phyloP scores from a whole-genome alignment of 2,329 filamentous ascomycete species.

The Xylaria arbuscula region DNA sequence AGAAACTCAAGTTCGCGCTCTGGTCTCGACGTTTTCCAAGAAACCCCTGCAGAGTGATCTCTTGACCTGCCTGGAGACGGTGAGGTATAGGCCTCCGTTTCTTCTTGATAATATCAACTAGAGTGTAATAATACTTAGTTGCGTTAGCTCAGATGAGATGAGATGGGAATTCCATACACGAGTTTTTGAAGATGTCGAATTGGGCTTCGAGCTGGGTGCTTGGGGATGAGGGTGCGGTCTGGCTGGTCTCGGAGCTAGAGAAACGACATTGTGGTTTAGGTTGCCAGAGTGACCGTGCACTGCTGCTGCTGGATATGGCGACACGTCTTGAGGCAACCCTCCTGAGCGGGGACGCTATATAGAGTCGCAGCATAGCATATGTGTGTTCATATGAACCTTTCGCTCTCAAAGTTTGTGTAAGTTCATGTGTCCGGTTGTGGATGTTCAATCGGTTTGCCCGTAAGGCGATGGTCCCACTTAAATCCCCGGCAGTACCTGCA shows the following conservation, averaged over 20 bases:
- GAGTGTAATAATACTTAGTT: constrained; percentile 10
- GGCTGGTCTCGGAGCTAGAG: constrained; percentile 10
- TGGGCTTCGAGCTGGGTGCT: not conserved
- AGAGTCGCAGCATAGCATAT: constrained; percentile 2
- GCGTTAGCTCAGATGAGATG: not conserved
- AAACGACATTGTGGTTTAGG: constrained; percentile 11
- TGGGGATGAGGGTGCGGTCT: not conserved
- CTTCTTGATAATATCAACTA: constrained; percentile 16
- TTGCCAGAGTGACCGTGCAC: not conserved
- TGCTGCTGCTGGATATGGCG: not conserved
- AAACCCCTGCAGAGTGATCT: constrained; percentile 74
- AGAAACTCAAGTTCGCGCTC: constrained; percentile 77
- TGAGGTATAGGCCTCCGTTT: not conserved
- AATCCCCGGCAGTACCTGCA: not conserved
- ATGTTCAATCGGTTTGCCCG: too few relatives aligned
- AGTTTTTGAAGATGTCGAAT: constrained; percentile 37
- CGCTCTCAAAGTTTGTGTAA: not conserved
- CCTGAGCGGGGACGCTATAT: not conserved
- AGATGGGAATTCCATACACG: constrained; percentile 39
- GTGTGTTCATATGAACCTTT: not conserved
- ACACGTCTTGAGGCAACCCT: constrained; percentile 24
- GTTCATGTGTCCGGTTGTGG: not conserved
- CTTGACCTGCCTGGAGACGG: constrained; percentile 44
- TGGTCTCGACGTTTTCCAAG: constrained; percentile 75
- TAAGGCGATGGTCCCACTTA: too few relatives aligned